Evolutionary conservation across 257 asterid species (phyloP).

Genomic region (Fraxinus cuspidata): DNA sequence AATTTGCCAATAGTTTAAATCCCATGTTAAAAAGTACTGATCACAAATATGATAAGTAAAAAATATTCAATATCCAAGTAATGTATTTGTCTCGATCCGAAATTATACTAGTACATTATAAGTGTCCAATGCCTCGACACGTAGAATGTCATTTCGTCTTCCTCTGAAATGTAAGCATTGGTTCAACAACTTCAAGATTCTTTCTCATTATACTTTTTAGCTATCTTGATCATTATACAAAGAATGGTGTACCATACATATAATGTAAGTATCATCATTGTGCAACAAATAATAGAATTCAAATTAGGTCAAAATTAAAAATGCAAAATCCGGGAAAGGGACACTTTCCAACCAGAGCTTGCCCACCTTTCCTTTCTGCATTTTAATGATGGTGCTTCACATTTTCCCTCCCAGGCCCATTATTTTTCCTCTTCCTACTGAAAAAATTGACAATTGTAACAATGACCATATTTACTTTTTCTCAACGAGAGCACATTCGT

Average conservation of each 20-base stretch:
- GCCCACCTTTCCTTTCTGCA: slow-evolving; percentile 36
- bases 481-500: slow-evolving; percentile 37
- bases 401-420: slow-evolving; percentile 20
- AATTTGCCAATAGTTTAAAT: too few species aligned
- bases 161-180: not conserved
- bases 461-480: slow-evolving; percentile 25
- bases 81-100: too few species aligned
- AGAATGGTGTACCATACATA: not conserved
- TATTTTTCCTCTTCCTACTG: slow-evolving; percentile 27
- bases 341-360: slow-evolving; percentile 32
- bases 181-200: too few species aligned
- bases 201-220: too few species aligned
- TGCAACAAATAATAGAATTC: slow-evolving; percentile 16
- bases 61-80: not conserved
- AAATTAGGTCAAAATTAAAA: slow-evolving; percentile 33
- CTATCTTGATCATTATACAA: too few species aligned
- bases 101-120: not conserved
- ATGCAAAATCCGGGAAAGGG: not conserved
- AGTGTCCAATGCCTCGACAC: not conserved
- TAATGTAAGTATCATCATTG: not conserved
- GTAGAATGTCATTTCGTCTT: not conserved
- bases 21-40: too few species aligned
- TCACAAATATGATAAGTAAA: not conserved
- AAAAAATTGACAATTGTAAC: slow-evolving; percentile 35
- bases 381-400: slow-evolving; percentile 47